Evolutionary conservation across 305 asterid species (phyloP).

Genomic region (Solanum chacoense): DNA sequence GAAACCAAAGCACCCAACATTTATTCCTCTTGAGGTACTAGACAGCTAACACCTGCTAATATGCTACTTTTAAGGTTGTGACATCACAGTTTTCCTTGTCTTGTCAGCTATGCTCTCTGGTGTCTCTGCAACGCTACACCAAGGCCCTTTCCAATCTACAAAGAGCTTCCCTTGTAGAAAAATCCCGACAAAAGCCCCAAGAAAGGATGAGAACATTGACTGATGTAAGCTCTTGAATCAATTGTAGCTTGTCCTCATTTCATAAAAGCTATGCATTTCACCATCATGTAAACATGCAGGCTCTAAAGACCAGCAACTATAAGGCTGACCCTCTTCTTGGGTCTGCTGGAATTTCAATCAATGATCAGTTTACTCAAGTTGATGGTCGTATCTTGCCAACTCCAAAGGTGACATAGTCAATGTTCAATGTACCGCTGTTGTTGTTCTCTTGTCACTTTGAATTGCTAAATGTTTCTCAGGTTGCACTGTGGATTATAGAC

Average conservation of each 20-base stretch:
- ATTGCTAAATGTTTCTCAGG: background rate
- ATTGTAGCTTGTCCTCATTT: background rate
- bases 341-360: constrained; percentile 40
- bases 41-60: background rate
- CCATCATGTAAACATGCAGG: constrained; percentile 26
- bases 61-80: background rate
- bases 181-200: constrained; percentile 63
- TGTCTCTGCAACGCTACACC: constrained; percentile 58
- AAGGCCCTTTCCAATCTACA: constrained; percentile 47
- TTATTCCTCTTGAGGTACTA: constrained; percentile 52
- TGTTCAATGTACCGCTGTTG: background rate
- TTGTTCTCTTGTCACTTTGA: background rate
- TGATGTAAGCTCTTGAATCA: constrained; percentile 23
- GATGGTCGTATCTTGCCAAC: constrained; percentile 55
- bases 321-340: constrained; percentile 44
- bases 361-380: constrained; percentile 32
- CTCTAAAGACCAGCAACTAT: constrained; percentile 38
- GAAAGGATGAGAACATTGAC: constrained; percentile 47
- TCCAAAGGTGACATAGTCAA: constrained; percentile 34
- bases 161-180: constrained; percentile 63
- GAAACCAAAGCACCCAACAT: constrained; percentile 49
- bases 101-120: constrained; percentile 41
- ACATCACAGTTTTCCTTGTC: background rate
- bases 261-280: background rate
- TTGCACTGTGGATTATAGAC: background rate